These are phyloP conservation scores for Sordariomycetes sp. DNA, from an alignment of 2,329 filamentous ascomycete species.

Conservation along the genomic window DNA sequence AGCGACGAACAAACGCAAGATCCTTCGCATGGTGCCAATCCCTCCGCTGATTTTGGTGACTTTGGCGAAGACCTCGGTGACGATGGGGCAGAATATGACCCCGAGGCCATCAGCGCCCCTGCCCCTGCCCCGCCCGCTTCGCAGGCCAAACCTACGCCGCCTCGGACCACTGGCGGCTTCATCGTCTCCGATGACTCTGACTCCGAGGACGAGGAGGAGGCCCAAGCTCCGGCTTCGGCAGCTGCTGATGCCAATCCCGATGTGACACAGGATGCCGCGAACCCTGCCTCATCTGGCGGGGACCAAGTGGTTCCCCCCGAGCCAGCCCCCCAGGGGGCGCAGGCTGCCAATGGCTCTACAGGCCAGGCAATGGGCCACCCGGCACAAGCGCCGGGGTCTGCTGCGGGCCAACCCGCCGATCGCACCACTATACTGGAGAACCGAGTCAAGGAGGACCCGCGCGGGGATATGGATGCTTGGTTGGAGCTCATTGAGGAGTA, in stretches of 20 bases:
- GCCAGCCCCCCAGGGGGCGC: background rate
- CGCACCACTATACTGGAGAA: slow-evolving; percentile 73
- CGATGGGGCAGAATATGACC: slow-evolving; percentile 44
- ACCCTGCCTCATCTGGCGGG: slow-evolving; percentile 10
- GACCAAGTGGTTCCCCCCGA: background rate
- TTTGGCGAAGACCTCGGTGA: slow-evolving; percentile 31
- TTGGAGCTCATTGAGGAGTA: slow-evolving; percentile 75
- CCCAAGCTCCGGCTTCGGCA: slow-evolving; percentile 15
- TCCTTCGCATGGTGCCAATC: slow-evolving; percentile 26
- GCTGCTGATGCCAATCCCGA: slow-evolving; percentile 19
- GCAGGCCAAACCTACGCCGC: slow-evolving; percentile 27
- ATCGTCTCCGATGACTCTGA: slow-evolving; percentile 43
- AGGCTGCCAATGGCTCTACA: slow-evolving; percentile 4
- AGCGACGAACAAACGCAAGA: slow-evolving; percentile 41
- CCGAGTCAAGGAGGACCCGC: slow-evolving; percentile 81
- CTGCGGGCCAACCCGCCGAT: slow-evolving; percentile 30
- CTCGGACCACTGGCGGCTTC: slow-evolving; percentile 46
- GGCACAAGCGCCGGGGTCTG: background rate
- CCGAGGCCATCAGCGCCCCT: slow-evolving; percentile 35
- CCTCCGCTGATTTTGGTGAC: slow-evolving; percentile 35
- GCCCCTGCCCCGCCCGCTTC: slow-evolving; percentile 14
- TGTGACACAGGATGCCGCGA: slow-evolving; percentile 17
- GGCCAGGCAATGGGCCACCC: background rate
- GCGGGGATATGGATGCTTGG: slow-evolving; percentile 89
- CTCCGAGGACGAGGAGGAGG: slow-evolving; percentile 31